Percentiles rank a stretch among this genome's conserved stretches.
These are phyloP conservation scores for Pichia scutulata DNA, from an alignment of 805 yeast species.

Conservation along the genomic window DNA sequence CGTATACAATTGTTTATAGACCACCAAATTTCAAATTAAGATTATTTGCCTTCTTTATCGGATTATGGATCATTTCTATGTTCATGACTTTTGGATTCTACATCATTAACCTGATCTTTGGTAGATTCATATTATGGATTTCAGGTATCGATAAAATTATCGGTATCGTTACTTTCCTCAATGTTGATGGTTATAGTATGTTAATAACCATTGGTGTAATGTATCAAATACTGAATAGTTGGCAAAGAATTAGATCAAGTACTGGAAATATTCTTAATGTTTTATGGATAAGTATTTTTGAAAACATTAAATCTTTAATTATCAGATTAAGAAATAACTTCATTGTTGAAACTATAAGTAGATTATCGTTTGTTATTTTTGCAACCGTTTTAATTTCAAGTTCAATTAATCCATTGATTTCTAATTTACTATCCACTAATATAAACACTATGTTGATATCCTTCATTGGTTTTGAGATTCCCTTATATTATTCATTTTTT, in stretches of 20 bases:
- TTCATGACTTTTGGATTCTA: slow-evolving; percentile 21
- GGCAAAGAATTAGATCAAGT: neutral
- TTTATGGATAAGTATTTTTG: neutral
- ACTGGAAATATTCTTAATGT: neutral
- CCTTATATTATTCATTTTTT: neutral
- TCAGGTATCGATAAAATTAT: neutral
- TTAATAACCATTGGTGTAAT: slow-evolving; percentile 1
- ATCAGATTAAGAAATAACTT: neutral
- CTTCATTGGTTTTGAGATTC: neutral
- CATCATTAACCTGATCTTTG: slow-evolving; percentile 18
- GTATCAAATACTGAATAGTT: neutral
- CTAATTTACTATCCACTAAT: too few species aligned
- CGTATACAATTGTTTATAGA: slow-evolving; percentile 71
- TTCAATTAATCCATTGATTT: neutral
- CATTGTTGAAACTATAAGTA: neutral
- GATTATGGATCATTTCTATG: slow-evolving; percentile 42
- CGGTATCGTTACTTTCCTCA: neutral
- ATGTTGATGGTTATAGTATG: slow-evolving; percentile 7
- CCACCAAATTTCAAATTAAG: slow-evolving; percentile 72
- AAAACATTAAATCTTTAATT: neutral
- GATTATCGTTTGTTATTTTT: neutral
- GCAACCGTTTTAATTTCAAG: neutral
- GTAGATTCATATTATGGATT: slow-evolving; percentile 14
- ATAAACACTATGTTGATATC: too few species aligned
- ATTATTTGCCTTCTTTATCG: slow-evolving; percentile 38